Evolutionary conservation across 2,329 filamentous ascomycete species (phyloP), one percentile per base, ranked within the genome.

Genomic region (Cercospora sojina): DNA sequence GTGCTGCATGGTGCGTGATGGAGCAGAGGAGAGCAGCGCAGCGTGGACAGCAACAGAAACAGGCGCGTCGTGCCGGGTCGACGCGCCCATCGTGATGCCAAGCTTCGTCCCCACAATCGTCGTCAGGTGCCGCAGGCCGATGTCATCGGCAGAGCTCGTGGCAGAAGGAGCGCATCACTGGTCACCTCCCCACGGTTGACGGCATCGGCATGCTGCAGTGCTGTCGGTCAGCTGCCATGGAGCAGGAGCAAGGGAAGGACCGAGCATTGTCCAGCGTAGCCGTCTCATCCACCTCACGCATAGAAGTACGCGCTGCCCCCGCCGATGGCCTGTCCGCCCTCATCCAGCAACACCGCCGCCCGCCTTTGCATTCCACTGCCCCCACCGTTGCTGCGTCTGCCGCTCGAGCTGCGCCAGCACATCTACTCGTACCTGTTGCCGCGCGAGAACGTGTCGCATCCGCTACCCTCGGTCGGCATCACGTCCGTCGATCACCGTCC

Each of bases 341-440:
- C 41, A 3, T 23, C 43, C 18, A 49, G n/a, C 59, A 51, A 10
- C 59, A 20, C 18, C 59, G 16, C 10, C 27, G 7, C 27, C n/a
- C 3, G n/a, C 31, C 7, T 27, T 9, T 25, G 16, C 32, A 18
- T 7, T 23, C 53, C 27, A 10, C 6, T 38, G 35, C 51, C 47
- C n/a, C 43, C 18, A 8, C 67, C 69, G 13, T 72, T 72, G 68
- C 78, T 75, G 69, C 77, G 64, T 47, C 76, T 83, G 13, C 81
- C 81, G 3, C 64, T 80, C 60, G 81, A 83, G 66, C 74, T 83
- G 43, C 79, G 81, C 31, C 75, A 78, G 23, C 71, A 79, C 8
- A 80, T 83, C 41, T 83, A 81, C 72, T 51, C 67, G 35, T 74
- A 76, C 67, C 62, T 82, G 32, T 74, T 82, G 43, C 70, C 70